phyloP scores from a whole-genome alignment of 2,329 filamentous ascomycete species.

The Berkeleyomyces rouxiae region DNA sequence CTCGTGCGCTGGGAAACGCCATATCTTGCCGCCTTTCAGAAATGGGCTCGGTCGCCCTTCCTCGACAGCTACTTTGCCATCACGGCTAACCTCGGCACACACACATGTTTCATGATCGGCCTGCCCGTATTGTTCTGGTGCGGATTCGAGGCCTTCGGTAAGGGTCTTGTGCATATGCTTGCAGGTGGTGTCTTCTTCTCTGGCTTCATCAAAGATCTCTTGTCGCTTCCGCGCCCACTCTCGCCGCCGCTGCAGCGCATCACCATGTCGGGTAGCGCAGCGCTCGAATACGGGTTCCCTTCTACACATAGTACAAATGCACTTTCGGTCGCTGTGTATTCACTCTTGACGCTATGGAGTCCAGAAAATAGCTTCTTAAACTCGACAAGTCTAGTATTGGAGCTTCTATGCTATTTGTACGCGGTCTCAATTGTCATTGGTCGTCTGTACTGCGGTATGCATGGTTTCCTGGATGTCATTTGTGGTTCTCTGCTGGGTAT shows the following conservation, averaged over 20 bases:
- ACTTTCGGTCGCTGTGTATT: conserved; percentile 81
- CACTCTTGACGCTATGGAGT: conserved; percentile 51
- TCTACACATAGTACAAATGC: conserved; percentile 96
- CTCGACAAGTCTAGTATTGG: conserved; percentile 43
- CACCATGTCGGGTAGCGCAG: conserved; percentile 91
- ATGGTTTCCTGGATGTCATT: conserved; percentile 84
- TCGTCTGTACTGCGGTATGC: conserved; percentile 94
- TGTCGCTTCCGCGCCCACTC: conserved; percentile 78
- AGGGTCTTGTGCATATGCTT: conserved; percentile 64
- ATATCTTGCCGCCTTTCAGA: conserved; percentile 76
- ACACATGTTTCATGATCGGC: conserved; percentile 97
- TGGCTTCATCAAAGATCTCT: conserved; percentile 85
- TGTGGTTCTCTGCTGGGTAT: conserved; percentile 65
- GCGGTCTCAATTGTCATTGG: conserved; percentile 79
- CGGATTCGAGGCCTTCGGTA: conserved; percentile 66
- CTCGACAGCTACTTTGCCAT: conserved; percentile 95
- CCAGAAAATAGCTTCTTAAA: conserved; percentile 45
- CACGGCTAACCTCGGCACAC: conserved; percentile 88
- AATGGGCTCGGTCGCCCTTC: conserved; percentile 58
- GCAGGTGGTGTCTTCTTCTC: conserved; percentile 71
- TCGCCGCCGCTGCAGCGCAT: conserved; percentile 87
- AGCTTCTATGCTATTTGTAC: conserved; percentile 64
- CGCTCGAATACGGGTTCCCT: conserved; percentile 91
- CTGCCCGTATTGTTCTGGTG: conserved; percentile 95
- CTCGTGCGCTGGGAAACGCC: conserved; percentile 90